These are phyloP conservation scores for Penicillium brevicompactum DNA, from an alignment of 2,329 filamentous ascomycete species.

Conservation along the genomic window DNA sequence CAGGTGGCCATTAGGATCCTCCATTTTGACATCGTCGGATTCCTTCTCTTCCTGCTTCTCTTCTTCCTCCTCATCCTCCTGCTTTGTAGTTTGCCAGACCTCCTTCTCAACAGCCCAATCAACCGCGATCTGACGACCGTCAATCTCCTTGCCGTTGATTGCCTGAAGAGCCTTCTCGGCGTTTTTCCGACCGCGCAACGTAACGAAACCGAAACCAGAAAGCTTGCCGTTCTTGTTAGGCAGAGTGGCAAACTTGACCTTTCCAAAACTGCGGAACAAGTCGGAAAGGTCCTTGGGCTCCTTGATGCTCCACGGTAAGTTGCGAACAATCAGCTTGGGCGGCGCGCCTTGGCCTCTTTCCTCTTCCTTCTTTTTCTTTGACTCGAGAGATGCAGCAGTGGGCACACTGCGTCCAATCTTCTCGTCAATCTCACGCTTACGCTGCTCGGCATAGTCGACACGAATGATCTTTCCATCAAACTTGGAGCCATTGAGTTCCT, in stretches of 20 bases:
- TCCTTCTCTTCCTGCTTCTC: slow-evolving; percentile 28
- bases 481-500: slow-evolving; percentile 75
- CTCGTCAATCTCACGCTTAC: slow-evolving; percentile 68
- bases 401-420: slow-evolving; percentile 48
- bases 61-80: slow-evolving; percentile 31
- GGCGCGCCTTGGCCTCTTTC: slow-evolving; percentile 62
- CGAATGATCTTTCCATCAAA: slow-evolving; percentile 80
- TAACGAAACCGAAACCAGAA: slow-evolving; percentile 89
- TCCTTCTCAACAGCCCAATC: slow-evolving; percentile 96
- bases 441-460: slow-evolving; percentile 83
- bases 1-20: slow-evolving; percentile 56
- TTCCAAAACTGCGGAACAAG: slow-evolving; percentile 85
- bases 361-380: slow-evolving; percentile 54
- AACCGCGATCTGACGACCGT: slow-evolving; percentile 85
- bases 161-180: slow-evolving; percentile 83
- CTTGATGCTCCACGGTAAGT: slow-evolving; percentile 95
- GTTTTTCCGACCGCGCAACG: slow-evolving; percentile 83
- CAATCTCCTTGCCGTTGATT: slow-evolving; percentile 86
- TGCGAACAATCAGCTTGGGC: slow-evolving; percentile 83
- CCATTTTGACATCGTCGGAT: slow-evolving; percentile 54
- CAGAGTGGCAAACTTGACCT: slow-evolving; percentile 83
- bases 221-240: slow-evolving; percentile 74
- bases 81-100: slow-evolving; percentile 71
- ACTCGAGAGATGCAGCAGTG: slow-evolving; percentile 36
- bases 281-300: slow-evolving; percentile 75